A percentile compares a stretch with the other conserved stretches of the same genome.
These are phyloP conservation scores for Paramecium biaurelia DNA, from an alignment of 73 alveolate genomes.

Conservation along the genomic window DNA sequence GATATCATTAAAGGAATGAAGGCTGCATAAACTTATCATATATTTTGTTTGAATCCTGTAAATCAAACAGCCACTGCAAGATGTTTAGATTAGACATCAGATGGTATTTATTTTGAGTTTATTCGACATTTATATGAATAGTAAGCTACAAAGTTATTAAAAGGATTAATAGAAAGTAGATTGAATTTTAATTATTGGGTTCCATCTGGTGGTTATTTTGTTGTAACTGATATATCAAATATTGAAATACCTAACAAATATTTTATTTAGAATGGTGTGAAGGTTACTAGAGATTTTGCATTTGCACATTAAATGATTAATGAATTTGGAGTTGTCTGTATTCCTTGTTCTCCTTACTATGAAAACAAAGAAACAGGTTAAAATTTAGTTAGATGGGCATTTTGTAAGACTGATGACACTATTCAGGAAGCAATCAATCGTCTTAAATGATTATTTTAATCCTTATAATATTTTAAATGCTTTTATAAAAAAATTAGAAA, in stretches of 20 bases:
- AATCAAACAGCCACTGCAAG: slow-evolving; percentile 58
- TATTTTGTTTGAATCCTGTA: slow-evolving; percentile 57
- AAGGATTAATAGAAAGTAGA: slow-evolving; percentile 43
- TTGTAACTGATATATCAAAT: slow-evolving; percentile 65
- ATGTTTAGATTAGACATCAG: neutral
- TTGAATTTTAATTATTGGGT: slow-evolving; percentile 57
- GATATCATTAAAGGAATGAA: slow-evolving; percentile 65
- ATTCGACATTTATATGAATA: slow-evolving; percentile 52
- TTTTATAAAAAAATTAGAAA: neutral
- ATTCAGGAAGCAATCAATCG: neutral
- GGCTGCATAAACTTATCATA: slow-evolving; percentile 52
- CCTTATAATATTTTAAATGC: neutral
- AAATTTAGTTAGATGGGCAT: slow-evolving; percentile 57
- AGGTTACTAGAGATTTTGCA: slow-evolving; percentile 70
- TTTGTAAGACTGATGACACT: neutral
- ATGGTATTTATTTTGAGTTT: neutral
- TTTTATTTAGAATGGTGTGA: slow-evolving; percentile 50
- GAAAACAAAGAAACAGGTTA: slow-evolving; percentile 61
- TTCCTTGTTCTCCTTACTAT: slow-evolving; percentile 72
- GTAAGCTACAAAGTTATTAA: slow-evolving; percentile 54
- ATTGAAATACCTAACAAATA: slow-evolving; percentile 67
- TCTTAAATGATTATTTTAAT: neutral
- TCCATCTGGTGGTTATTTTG: slow-evolving; percentile 78
- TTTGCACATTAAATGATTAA: slow-evolving; percentile 70
- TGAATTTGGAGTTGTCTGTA: slow-evolving; percentile 67